A percentile compares a stretch with the other conserved stretches of the same genome.
Conservation (phyloP, 345 rosid genomes). For the Dovyalis caffra region DNA sequence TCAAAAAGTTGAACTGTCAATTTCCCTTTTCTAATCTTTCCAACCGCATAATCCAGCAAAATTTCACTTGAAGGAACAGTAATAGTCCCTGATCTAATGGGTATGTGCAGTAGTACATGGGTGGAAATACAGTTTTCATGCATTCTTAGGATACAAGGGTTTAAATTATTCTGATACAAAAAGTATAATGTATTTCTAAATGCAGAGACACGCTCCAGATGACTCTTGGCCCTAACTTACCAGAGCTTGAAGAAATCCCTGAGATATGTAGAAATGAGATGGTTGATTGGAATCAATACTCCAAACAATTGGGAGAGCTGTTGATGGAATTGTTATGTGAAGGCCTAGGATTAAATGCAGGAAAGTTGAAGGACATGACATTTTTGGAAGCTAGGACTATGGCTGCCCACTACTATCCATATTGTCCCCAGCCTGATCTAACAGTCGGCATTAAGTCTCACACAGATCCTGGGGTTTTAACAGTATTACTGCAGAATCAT, state of each 20-base stretch:
- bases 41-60: too few relatives aligned
- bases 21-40: too few relatives aligned
- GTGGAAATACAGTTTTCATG: too few relatives aligned
- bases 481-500: slow-evolving; percentile 21
- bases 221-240: slow-evolving; percentile 11
- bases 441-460: slow-evolving; percentile 17
- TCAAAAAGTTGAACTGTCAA: too few relatives aligned
- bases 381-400: slow-evolving; percentile 1
- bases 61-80: too few relatives aligned
- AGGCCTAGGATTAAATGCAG: slow-evolving; percentile 14
- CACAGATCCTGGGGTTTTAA: slow-evolving; percentile 20
- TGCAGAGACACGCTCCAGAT: slow-evolving; percentile 48
- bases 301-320: slow-evolving; percentile 5
- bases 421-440: slow-evolving; percentile 24
- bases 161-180: too few relatives aligned
- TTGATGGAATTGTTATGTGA: slow-evolving; percentile 27
- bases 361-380: slow-evolving; percentile 15
- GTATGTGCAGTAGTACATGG: too few relatives aligned
- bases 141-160: too few relatives aligned
- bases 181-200: too few relatives aligned
- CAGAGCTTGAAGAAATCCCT: slow-evolving; percentile 6
- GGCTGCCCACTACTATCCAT: slow-evolving; percentile 25
- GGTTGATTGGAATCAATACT: slow-evolving; percentile 13
- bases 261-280: slow-evolving; percentile 18
- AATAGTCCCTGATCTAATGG: too few relatives aligned